These are phyloP conservation scores for Pyracantha coccinea DNA, from an alignment of 331 rosid genomes.

Conservation along the genomic window DNA sequence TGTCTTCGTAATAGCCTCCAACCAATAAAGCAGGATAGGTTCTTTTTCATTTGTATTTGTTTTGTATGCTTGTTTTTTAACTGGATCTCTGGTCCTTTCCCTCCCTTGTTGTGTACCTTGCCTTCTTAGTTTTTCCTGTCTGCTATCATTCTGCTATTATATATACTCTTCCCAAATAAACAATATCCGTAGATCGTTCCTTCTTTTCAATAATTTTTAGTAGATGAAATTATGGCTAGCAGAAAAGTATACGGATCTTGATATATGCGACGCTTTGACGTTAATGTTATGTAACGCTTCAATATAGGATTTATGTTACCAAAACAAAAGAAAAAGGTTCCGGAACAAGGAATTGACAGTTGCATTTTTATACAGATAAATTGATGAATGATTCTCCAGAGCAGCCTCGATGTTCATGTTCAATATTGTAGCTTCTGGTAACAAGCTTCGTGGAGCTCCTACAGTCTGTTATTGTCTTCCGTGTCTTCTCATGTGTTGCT, in stretches of 20 bases:
- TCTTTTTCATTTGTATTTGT: neutral
- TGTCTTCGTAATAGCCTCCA: neutral
- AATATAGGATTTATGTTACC: neutral
- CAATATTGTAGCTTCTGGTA: constrained; percentile 27
- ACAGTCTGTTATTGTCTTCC: neutral
- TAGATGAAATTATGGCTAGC: neutral
- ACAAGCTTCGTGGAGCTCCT: neutral
- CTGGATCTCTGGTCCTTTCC: neutral
- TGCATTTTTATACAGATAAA: constrained; percentile 16
- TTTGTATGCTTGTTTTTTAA: neutral
- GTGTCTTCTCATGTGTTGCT: neutral
- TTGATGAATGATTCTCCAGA: constrained; percentile 20
- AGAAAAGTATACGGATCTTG: neutral
- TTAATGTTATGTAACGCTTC: neutral
- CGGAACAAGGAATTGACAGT: neutral
- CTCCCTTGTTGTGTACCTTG: neutral
- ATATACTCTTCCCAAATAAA: neutral
- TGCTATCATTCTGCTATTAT: neutral
- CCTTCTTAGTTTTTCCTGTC: neutral
- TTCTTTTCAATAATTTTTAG: neutral
- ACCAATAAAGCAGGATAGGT: neutral
- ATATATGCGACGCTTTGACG: neutral
- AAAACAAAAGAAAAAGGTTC: neutral
- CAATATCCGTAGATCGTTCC: neutral
- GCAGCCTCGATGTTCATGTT: constrained; percentile 25